Conservation (phyloP, 2,329 filamentous ascomycete species). For the Aspergillus caelatus region DNA sequence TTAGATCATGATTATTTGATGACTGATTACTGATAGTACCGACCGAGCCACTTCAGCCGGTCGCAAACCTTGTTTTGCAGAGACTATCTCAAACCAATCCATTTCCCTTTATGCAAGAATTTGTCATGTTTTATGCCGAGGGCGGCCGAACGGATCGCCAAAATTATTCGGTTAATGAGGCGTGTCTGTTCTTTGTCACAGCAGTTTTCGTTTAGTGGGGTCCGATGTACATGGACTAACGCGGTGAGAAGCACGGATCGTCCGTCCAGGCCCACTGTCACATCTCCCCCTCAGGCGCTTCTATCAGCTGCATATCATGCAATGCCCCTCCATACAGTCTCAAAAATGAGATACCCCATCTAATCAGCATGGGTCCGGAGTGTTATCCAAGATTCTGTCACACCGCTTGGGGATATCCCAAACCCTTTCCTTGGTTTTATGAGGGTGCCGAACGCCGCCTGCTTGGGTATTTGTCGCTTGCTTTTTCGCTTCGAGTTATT, state of each 20-base stretch:
- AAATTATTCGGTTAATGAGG: neutral
- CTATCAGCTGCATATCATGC: neutral
- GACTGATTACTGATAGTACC: neutral
- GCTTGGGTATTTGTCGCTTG: neutral
- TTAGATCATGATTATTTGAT: neutral
- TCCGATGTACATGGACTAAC: neutral
- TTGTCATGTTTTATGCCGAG: slow-evolving; percentile 27
- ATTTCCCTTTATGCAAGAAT: slow-evolving; percentile 14
- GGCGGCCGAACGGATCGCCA: neutral
- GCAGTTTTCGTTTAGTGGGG: neutral
- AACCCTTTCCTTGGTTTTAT: neutral
- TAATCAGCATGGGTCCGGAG: neutral
- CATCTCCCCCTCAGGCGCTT: neutral
- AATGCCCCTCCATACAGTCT: neutral
- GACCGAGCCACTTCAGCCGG: neutral
- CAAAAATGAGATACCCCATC: neutral
- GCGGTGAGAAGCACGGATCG: neutral
- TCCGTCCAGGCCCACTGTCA: neutral
- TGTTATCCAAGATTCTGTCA: neutral
- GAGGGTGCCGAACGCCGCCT: too few relatives aligned
- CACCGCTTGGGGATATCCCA: neutral
- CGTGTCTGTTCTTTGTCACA: neutral
- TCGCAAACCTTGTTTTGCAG: slow-evolving; percentile 14
- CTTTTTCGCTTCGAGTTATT: neutral
- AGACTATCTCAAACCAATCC: slow-evolving; percentile 11